Base-by-base conservation (phyloP, 768 basidiomycete genomes). In the Coprinellus aureogranulatus region DNA sequence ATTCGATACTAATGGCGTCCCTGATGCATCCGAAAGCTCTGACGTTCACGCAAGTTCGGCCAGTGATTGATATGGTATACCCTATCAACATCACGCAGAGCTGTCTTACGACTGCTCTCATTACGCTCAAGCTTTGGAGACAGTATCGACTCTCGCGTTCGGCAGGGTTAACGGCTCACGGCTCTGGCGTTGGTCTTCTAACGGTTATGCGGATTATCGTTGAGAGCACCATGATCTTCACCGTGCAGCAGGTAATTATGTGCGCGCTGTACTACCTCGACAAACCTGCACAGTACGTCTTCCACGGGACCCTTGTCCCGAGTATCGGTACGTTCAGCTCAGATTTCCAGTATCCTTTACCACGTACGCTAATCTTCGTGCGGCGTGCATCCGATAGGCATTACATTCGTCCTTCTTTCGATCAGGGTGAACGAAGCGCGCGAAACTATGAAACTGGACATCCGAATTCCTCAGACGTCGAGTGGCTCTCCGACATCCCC, bases 41-140 rank as follows among this genome's bases (percentile, higher is more conserved):
- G n/a, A n/a, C n/a, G n/a, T n/a, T n/a, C n/a, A n/a, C n/a, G n/a
- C n/a, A 10, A 8, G 8, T 23, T 9, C 44, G 20, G 44, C 22
- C 31, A 14, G 9, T 39, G 31, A 27, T 53, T 23, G 25, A 39
- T 6, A 20, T 53, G 9, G 16, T 53, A 28, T 53, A 14, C 31
- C 27, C 34, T 5, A n/a, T 53, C 51, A 53, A 53, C 22, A 53
- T 53, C 25, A 16, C 51, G 20, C 51, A 53, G 31, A 53, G 12
- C 22, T 30, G n/a, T 26, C 10, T 53, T 26, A 53, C 28, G 16
- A 53, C 51, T 4, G 27, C 12, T 34, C 31, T 53, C n/a, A 53
- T 53, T 25, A 34, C 51, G 5, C 12, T 53, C 51, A 30, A 26
- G 31, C 31, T 53, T 10, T 53, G 31, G 28, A 6, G 12, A 28